Percentiles rank a stretch among this genome's conserved stretches.
These are phyloP conservation scores for Madurella mycetomatis DNA, from an alignment of 2,329 filamentous ascomycete genomes.

Conservation along the genomic window DNA sequence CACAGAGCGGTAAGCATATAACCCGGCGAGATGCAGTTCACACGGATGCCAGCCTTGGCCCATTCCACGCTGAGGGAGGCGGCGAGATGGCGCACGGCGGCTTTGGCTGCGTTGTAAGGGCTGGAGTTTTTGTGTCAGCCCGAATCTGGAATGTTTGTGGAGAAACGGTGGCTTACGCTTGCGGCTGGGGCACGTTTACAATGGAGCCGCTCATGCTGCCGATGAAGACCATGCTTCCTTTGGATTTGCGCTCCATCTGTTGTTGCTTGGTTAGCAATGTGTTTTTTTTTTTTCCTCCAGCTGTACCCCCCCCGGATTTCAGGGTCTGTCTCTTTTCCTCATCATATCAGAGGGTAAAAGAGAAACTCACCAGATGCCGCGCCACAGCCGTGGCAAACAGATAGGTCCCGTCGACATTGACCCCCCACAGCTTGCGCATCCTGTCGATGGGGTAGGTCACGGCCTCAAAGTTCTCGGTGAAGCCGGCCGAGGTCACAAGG, in stretches of 20 bases:
- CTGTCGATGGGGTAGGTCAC: slow-evolving; percentile 86
- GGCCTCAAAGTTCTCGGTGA: slow-evolving; percentile 93
- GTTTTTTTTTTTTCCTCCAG: not conserved
- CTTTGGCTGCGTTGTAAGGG: slow-evolving; percentile 91
- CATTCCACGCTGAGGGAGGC: slow-evolving; percentile 89
- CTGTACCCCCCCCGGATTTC: too few species aligned
- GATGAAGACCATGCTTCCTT: slow-evolving; percentile 88
- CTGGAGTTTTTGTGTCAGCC: slow-evolving; percentile 28
- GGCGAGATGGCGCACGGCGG: slow-evolving; percentile 83
- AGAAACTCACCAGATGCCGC: slow-evolving; percentile 58
- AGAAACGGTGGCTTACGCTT: slow-evolving; percentile 51
- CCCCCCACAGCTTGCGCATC: slow-evolving; percentile 88
- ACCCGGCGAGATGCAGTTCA: slow-evolving; percentile 92
- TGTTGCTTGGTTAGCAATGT: not conserved
- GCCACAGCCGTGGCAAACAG: slow-evolving; percentile 81
- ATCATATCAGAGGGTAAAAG: not conserved
- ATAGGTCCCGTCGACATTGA: slow-evolving; percentile 91
- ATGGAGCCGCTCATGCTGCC: slow-evolving; percentile 92
- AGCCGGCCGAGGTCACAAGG: slow-evolving; percentile 92
- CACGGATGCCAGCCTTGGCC: slow-evolving; percentile 80
- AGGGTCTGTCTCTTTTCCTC: not conserved
- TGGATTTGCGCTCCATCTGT: slow-evolving; percentile 67
- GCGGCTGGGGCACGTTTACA: slow-evolving; percentile 92
- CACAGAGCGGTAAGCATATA: slow-evolving; percentile 95
- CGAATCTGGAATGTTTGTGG: not conserved